Evolutionary conservation across 164 flowering plant species (phyloP).

Genomic region (Stephania cephalantha): DNA sequence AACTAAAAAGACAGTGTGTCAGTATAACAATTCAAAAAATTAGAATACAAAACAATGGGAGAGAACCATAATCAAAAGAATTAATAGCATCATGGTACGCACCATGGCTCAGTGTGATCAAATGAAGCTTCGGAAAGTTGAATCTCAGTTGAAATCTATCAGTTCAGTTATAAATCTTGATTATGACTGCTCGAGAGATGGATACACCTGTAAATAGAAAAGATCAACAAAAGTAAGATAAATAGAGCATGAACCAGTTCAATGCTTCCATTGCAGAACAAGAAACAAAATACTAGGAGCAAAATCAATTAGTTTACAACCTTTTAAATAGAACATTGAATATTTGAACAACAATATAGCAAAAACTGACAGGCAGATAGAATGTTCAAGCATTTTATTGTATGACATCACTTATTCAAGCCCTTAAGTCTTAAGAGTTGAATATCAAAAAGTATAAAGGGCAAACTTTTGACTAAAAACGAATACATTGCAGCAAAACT

Average conservation of each 20-base stretch:
- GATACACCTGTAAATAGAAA: not conserved
- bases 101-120: constrained; percentile 10
- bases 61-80: not conserved
- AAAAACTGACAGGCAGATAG: too few species aligned
- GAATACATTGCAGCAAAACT: too few species aligned
- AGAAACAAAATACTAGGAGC: not conserved
- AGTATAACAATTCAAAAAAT: not conserved
- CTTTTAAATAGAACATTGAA: too few species aligned
- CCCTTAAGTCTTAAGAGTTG: too few species aligned
- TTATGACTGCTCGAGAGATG: not conserved
- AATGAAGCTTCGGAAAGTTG: not conserved
- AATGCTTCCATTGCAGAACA: not conserved
- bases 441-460: too few species aligned
- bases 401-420: too few species aligned
- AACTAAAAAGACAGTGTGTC: not conserved
- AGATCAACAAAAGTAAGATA: not conserved
- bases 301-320: too few species aligned
- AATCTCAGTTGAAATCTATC: not conserved
- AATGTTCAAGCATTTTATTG: too few species aligned
- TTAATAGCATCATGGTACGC: not conserved
- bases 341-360: too few species aligned
- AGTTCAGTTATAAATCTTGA: not conserved
- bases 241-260: not conserved
- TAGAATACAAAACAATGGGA: not conserved
- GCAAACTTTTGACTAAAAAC: too few species aligned